These are phyloP conservation scores for Pseudogymnoascus sp. DNA, from an alignment of 2,329 filamentous ascomycete species.

Conservation along the genomic window DNA sequence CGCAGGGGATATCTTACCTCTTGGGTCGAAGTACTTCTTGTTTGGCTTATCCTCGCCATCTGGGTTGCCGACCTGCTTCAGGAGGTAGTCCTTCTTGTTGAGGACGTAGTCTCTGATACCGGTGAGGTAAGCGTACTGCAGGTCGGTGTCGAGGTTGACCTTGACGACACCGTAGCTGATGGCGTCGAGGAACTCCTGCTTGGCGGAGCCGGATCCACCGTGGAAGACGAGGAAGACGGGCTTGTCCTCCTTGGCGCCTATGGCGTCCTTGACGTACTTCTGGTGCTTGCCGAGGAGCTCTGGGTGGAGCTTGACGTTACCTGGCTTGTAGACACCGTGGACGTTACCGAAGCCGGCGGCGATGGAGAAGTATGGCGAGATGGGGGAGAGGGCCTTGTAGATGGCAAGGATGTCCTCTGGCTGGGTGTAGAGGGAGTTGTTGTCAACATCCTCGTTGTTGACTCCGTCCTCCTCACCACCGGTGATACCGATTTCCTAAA, in stretches of 20 bases:
- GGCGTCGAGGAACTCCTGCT: slow-evolving; percentile 82
- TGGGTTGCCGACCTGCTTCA: slow-evolving; percentile 83
- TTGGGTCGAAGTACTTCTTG: slow-evolving; percentile 81
- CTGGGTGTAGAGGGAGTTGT: slow-evolving; percentile 95
- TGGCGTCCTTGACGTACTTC: slow-evolving; percentile 76
- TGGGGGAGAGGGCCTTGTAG: slow-evolving; percentile 73
- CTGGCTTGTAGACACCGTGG: slow-evolving; percentile 97
- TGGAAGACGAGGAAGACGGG: slow-evolving; percentile 99
- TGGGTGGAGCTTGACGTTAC: slow-evolving; percentile 94
- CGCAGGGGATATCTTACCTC: slow-evolving; percentile 18
- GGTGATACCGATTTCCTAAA: slow-evolving; percentile 80
- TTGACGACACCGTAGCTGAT: slow-evolving; percentile 95
- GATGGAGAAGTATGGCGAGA: slow-evolving; percentile 96
- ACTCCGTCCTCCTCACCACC: slow-evolving; percentile 97
- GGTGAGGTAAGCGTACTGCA: slow-evolving; percentile 87
- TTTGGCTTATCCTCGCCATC: slow-evolving; percentile 96
- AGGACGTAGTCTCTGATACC: slow-evolving; percentile 93
- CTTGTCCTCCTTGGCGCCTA: slow-evolving; percentile 65
- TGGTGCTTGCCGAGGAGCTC: slow-evolving; percentile 97
- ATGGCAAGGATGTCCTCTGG: slow-evolving; percentile 92
- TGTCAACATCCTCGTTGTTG: slow-evolving; percentile 97
- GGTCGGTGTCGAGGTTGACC: slow-evolving; percentile 98
- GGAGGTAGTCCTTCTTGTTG: slow-evolving; percentile 91
- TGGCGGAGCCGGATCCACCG: slow-evolving; percentile 85
- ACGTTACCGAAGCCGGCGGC: slow-evolving; percentile 98